Base-by-base conservation (phyloP, 306 rosid species). In the Argentina anserina region DNA sequence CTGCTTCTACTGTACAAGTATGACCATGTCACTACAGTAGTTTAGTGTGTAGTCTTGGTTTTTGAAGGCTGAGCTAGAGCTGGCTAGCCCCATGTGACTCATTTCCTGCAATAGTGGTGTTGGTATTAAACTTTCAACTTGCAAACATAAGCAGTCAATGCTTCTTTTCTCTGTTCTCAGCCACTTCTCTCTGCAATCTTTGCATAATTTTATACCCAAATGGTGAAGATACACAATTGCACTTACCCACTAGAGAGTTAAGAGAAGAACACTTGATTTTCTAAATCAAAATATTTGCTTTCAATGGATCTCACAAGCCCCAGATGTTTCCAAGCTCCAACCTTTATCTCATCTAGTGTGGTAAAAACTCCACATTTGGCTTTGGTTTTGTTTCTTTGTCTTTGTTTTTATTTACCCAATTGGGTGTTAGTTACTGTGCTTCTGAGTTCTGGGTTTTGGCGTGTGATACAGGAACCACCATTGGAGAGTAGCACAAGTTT, bases 261-360 rank as follows among this genome's bases (percentile, higher is more conserved):
- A 29, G 62, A 56, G 34, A 23, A 7, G 28, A 18, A 36, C 65
- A 47, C 23, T 33, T 21, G 56, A 65, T 3, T 29, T 29, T 36
- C 40, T 23, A 76, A 71, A 65, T 39, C 69, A 21, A 64, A 9
- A 37, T 6, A 4, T 33, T 33, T 33, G 11, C n/a, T 20, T 14
- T 41, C 76, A 81, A 89, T 90, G 96, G 91, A 92, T 78, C 86
- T 86, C 69, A 70, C 90, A 45, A 74, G 70, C 81, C 84, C 90
- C 71, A 82, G 84, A 82, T 81, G 77, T 80, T 87, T 89, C 56
- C 89, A 82, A 66, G 8, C 90, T 75, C 81, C 88, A 23, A 76
- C 85, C 58, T 40, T 83, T 1, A 76, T 89, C 63, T 71, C 79
- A 43, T 70, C 90, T 64, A 81, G 67, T 79, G 88, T 79, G 90